Conservation (phyloP, 768 basidiomycete species). For the Amanita molliuscula region DNA sequence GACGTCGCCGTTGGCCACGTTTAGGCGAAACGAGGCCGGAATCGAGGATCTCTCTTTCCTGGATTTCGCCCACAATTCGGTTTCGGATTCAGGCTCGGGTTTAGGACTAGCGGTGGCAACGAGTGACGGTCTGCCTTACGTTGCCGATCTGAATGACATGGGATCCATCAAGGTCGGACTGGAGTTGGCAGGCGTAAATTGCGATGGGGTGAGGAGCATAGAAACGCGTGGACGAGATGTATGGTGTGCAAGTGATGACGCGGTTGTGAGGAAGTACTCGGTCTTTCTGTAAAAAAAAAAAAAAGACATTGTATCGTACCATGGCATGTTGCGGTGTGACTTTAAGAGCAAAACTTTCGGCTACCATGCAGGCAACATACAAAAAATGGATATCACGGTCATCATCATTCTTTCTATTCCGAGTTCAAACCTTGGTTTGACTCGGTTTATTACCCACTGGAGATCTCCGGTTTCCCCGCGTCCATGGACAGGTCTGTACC, state of each 20-base stretch:
- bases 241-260: slow-evolving; percentile 58
- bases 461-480: too few species aligned
- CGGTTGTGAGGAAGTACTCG: slow-evolving; percentile 41
- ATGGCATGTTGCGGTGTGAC: too few species aligned
- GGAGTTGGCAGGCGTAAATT: slow-evolving; percentile 52
- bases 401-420: too few species aligned
- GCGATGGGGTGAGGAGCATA: slow-evolving; percentile 44
- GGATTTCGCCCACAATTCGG: not conserved
- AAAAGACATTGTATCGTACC: too few species aligned
- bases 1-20: slow-evolving; percentile 23
- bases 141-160: slow-evolving; percentile 31
- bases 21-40: slow-evolving; percentile 33
- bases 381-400: too few species aligned
- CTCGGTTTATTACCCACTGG: too few species aligned
- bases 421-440: too few species aligned
- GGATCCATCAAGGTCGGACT: slow-evolving; percentile 26
- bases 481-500: too few species aligned
- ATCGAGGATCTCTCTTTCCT: slow-evolving; percentile 39
- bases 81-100: not conserved
- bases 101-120: slow-evolving; percentile 38
- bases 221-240: slow-evolving; percentile 22
- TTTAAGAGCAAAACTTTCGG: too few species aligned
- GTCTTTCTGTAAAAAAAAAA: too few species aligned
- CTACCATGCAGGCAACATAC: too few species aligned
- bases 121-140: slow-evolving; percentile 50